Evolutionary conservation across 2,329 filamentous ascomycete genomes (phyloP), one percentile per base, ranked within the genome.

Genomic region (Colletotrichum brevisporum): DNA sequence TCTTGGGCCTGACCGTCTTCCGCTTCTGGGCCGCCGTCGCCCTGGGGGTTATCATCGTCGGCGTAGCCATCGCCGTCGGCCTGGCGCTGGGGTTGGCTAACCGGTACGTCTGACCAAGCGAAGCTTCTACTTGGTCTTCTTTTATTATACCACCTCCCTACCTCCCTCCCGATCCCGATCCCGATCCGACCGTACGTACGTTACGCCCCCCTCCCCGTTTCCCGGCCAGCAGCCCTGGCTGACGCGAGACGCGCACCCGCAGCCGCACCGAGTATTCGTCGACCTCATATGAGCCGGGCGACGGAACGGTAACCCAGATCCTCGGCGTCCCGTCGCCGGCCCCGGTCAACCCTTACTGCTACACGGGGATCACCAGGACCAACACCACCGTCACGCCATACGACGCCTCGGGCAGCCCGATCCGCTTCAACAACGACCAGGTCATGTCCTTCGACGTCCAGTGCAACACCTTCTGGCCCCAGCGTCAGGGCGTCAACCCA

Each of bases 391-490:
- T 71, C 8, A 71, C 69, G 13, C 61, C 69, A n/a, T 70, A 70
- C 55, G 69, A 71, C 56, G 69, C 67, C 31, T 71, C 69, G 1
- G 69, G 69, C 24, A 55, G 54, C 13, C 60, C 69, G 27, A 71
- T 70, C 50, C 65, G 66, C 65, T 71, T 71, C 67, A 70, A 70
- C 48, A 71, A 71, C 45, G 69, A 71, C 59, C 51, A 70, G 60
- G 69, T 58, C 39, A 69, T 70, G 67, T 65, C 59, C 36, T 71
- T 71, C 5, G 64, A 71, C 36, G 36, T 71, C 15, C 67, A 70
- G 10, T 71, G 67, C 53, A 62, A 71, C 62, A 71, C 69, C 18
- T 70, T 54, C 18, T 71, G 63, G 59, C 69, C 69, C 16, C 58
- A 65, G 53, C 61, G 66, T 16, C 69, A 70, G 61, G 66, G 69